phyloP scores from a whole-genome alignment of 352 stramenopile species.

The Globisporangium lucens region DNA sequence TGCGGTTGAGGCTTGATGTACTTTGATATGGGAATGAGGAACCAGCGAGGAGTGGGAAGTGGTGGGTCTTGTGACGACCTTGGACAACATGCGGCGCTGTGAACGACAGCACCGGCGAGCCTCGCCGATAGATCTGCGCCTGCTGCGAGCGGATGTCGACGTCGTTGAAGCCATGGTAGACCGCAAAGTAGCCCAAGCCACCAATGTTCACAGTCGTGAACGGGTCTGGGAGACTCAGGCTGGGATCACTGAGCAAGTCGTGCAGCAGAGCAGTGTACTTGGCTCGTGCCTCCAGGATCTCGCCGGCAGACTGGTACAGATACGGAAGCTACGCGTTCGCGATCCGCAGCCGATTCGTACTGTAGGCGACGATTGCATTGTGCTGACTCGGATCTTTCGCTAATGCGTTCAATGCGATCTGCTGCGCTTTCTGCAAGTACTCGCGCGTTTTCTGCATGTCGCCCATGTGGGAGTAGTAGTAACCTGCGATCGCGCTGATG shows the following conservation, averaged over 20 bases:
- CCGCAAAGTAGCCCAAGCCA: constrained; percentile 57
- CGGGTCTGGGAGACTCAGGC: constrained; percentile 20
- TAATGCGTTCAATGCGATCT: not conserved
- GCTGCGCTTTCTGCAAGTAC: constrained; percentile 11
- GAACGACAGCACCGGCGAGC: constrained; percentile 22
- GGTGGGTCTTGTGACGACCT: constrained; percentile 10
- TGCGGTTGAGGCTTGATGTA: not conserved
- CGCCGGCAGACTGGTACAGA: constrained; percentile 23
- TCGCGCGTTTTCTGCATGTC: constrained; percentile 1
- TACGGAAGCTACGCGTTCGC: constrained; percentile 23
- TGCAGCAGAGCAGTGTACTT: constrained; percentile 18
- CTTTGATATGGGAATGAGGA: not conserved
- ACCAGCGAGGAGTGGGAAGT: not conserved
- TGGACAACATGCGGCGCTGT: constrained; percentile 25
- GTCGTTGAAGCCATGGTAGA: constrained; percentile 55
- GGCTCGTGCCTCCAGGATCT: constrained; percentile 14
- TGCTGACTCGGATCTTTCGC: not conserved
- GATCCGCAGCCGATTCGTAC: constrained; percentile 21
- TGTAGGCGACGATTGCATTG: not conserved
- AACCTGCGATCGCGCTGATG: constrained; percentile 18
- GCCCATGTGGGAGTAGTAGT: constrained; percentile 22
- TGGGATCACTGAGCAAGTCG: constrained; percentile 2
- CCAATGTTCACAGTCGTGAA: constrained; percentile 26
- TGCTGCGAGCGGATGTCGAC: constrained; percentile 32
- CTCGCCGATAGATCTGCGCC: constrained; percentile 38